A percentile compares a stretch with the other conserved stretches of the same genome.
These are phyloP conservation scores for Aspergillus biplanus DNA, from an alignment of 495 filamentous ascomycete species.

Conservation along the genomic window DNA sequence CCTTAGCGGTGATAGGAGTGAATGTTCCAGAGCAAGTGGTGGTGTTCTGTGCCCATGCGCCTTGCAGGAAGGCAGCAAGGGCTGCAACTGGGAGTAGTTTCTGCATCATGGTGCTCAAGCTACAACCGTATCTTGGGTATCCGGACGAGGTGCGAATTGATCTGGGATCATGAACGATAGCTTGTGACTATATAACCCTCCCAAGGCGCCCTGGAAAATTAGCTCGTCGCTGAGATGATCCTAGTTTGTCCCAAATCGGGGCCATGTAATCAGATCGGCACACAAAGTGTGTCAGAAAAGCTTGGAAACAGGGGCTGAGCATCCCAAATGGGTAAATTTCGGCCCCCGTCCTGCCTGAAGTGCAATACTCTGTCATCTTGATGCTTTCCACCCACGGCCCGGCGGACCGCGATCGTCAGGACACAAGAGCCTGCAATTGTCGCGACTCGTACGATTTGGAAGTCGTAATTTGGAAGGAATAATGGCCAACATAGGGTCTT, in stretches of 20 bases:
- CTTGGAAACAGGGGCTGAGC: no score
- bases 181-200: slow-evolving; percentile 2
- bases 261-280: not conserved
- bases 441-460: no score
- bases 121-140: not conserved
- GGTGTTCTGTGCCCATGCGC: slow-evolving; percentile 22
- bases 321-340: no score
- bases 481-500: no score
- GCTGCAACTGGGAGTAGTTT: slow-evolving; percentile 14
- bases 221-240: not conserved
- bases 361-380: no score
- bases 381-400: not conserved
- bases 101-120: slow-evolving; percentile 7
- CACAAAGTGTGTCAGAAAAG: slow-evolving; percentile 5
- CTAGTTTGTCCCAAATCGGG: no score
- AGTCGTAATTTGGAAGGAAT: no score
- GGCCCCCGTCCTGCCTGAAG: no score
- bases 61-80: slow-evolving; percentile 17
- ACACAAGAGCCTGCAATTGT: no score
- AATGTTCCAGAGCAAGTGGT: slow-evolving; percentile 40
- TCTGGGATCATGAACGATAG: not conserved
- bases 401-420: not conserved
- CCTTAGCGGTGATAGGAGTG: slow-evolving; percentile 37
- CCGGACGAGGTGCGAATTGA: slow-evolving; percentile 5
- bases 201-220: not conserved